Percentiles rank a stretch among this genome's conserved stretches.
phyloP scores from a whole-genome alignment of 768 basidiomycete species.

The Hygrophorus pudorinus region DNA sequence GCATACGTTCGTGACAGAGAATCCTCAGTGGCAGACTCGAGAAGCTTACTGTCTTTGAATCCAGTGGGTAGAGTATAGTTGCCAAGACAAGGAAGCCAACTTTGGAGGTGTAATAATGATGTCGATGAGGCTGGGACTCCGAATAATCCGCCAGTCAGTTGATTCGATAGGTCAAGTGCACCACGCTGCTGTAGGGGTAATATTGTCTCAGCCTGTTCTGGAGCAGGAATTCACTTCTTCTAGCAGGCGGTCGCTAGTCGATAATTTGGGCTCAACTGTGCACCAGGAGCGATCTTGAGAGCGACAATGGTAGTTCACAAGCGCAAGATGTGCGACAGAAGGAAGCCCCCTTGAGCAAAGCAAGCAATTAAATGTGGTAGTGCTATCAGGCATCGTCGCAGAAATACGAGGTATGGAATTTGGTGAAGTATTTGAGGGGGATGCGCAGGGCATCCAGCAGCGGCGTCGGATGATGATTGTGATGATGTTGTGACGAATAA shows the following conservation, averaged over 20 bases:
- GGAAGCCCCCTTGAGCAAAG: constrained; percentile 40
- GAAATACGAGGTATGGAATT: constrained; percentile 50
- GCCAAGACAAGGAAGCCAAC: no score
- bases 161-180: no score
- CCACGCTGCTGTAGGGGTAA: no score
- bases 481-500: constrained; percentile 12
- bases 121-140: no score
- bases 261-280: constrained; percentile 33
- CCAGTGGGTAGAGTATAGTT: no score
- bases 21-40: no score
- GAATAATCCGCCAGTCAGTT: no score
- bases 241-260: constrained; percentile 16
- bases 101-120: no score
- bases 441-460: constrained; percentile 53
- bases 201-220: no score
- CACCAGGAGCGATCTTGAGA: constrained; percentile 38
- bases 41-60: no score
- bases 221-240: no score
- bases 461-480: constrained; percentile 45
- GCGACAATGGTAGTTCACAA: constrained; percentile 40
- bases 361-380: constrained; percentile 43
- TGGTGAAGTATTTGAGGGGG: constrained; percentile 52
- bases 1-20: no score
- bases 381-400: constrained; percentile 32
- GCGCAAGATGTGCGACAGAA: constrained; percentile 46